Evolutionary conservation across 257 asterid species (phyloP), one percentile per base, ranked within the genome.

Genomic region (Solanum habrochaites): DNA sequence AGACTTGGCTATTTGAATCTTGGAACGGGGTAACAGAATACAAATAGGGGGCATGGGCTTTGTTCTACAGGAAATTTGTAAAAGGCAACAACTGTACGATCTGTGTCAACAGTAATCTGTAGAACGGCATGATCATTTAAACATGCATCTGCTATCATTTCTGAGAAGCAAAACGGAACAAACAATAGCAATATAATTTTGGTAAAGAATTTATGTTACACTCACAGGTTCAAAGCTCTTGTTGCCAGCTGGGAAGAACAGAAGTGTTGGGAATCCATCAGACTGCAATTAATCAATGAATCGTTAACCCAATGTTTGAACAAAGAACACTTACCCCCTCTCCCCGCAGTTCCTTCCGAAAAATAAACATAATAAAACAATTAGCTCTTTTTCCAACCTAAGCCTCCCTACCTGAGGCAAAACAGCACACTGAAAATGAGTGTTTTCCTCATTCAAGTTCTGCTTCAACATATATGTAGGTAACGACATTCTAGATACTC

Each of bases 221-320:
- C 98, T 91, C 85, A 97, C 99, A 88, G 99, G 99, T 84, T 97
- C 99, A 11, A 97, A 95, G 89, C 99, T 95, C 93, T 97, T 97
- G 87, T 97, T 94, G 87, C 99, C 99, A 72, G 99, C 98, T 1
- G 99, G 99, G 92, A 92, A 97, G 96, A 97, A 95, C 42, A 97
- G 98, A 74, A 97, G 91, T 1, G 99, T 97, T 7, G 99, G 99
- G 93, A 94, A 97, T 66, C 99, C 99, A 81, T 97, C 98, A 60
- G 95, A 56, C 99, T 95, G 96, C 91, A 90, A 83, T 27, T 25
- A 47, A 73, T 47, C 18, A 35, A 74, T 42, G 15, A 62, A 69
- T 32, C 27, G 15, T 78, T 78, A 78, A 78, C 16, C 66, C 84
- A 45, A 78, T 27, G 42, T 27, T 47, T 20, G 83, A 77, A 77